Evolutionary conservation across 129 eudicot species (phyloP).

Genomic region (Artemisia annua): DNA sequence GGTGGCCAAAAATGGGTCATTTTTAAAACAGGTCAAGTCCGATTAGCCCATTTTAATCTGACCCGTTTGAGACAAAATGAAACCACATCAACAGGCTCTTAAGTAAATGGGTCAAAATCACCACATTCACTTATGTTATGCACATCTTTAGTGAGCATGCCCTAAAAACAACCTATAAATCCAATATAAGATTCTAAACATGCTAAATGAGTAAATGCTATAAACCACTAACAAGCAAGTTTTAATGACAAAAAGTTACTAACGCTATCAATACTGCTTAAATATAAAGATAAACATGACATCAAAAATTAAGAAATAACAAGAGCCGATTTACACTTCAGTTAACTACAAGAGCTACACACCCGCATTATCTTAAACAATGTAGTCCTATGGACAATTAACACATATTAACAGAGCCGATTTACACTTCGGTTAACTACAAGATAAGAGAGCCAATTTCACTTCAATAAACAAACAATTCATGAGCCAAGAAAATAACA

Average conservation of each 20-base stretch:
- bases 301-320: not conserved
- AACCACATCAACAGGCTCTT: not conserved
- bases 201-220: not conserved
- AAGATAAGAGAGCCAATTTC: no score
- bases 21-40: no score
- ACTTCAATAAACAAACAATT: no score
- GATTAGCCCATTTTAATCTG: no score
- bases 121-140: not conserved
- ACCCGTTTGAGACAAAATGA: not conserved
- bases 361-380: no score
- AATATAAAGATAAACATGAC: slow-evolving; percentile 10
- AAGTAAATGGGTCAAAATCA: not conserved
- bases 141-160: not conserved
- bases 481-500: no score
- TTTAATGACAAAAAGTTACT: not conserved
- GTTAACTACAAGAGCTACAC: no score
- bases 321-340: no score
- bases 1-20: no score
- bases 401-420: no score
- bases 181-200: slow-evolving; percentile 1
- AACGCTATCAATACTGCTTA: not conserved
- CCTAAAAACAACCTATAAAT: not conserved
- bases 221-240: slow-evolving; percentile 10
- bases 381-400: no score
- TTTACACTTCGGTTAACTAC: no score